Evolutionary conservation across 306 rosid genomes (phyloP).

Genomic region (Cucurbita argyrosperma): DNA sequence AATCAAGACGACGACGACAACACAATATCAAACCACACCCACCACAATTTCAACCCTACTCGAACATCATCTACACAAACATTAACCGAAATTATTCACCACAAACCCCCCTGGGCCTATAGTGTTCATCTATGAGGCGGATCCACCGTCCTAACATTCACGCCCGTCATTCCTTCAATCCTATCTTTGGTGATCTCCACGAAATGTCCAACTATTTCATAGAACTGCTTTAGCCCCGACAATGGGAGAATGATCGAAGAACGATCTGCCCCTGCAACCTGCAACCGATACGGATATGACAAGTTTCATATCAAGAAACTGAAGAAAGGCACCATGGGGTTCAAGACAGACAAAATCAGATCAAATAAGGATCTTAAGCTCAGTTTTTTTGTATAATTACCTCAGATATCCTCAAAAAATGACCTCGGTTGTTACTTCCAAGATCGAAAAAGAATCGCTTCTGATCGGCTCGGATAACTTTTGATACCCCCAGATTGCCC

Average conservation of each 20-base stretch:
- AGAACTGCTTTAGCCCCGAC: conserved; percentile 94
- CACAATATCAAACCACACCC: conserved; percentile 3
- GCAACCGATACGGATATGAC: conserved; percentile 13
- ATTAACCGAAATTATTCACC: conserved; percentile 21
- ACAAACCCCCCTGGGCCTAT: conserved; percentile 23
- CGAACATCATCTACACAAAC: neutral
- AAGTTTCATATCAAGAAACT: conserved; percentile 5
- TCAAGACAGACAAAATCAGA: neutral
- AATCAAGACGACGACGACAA: neutral
- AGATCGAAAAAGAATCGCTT: conserved; percentile 94
- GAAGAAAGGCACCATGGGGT: neutral
- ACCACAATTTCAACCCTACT: neutral
- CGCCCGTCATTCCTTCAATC: conserved; percentile 85
- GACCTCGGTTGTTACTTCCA: conserved; percentile 96
- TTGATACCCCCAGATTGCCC: conserved; percentile 78
- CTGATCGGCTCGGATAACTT: conserved; percentile 94
- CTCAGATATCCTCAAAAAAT: conserved; percentile 97
- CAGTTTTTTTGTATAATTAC: conserved; percentile 12
- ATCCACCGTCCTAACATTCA: conserved; percentile 88
- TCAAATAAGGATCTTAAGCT: neutral
- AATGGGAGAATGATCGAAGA: conserved; percentile 97
- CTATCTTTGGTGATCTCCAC: conserved; percentile 96
- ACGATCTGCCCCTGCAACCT: conserved; percentile 98
- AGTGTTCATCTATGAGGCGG: conserved; percentile 71
- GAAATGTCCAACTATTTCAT: conserved; percentile 94